These are phyloP conservation scores for Ophioceras dolichostomum DNA, from an alignment of 2,329 filamentous ascomycete genomes.

Conservation along the genomic window DNA sequence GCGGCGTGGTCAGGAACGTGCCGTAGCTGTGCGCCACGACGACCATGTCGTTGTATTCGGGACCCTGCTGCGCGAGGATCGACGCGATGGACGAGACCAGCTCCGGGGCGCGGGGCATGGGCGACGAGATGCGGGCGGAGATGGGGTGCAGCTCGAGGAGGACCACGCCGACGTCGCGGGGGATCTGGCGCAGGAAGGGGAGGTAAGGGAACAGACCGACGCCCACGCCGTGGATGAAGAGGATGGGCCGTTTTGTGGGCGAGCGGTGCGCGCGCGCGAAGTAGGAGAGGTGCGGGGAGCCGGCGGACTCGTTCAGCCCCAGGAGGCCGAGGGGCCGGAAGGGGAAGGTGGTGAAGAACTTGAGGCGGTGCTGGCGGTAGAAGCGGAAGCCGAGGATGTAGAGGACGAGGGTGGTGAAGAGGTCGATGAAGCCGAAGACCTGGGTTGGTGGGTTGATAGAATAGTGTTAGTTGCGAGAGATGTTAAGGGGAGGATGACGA, in stretches of 20 bases:
- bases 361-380: slow-evolving; percentile 8
- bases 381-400: slow-evolving; percentile 8
- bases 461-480: too few species aligned
- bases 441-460: too few species aligned
- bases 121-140: slow-evolving; percentile 6
- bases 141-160: slow-evolving; percentile 9
- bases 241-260: slow-evolving; percentile 5
- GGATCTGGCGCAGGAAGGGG: slow-evolving; percentile 5
- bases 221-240: slow-evolving; percentile 10
- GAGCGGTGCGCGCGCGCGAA: slow-evolving; percentile 5
- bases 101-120: neutral
- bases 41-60: slow-evolving; percentile 33
- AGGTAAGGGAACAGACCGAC: slow-evolving; percentile 9
- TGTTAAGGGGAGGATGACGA: too few species aligned
- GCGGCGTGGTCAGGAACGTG: slow-evolving; percentile 48
- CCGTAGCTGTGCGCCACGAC: slow-evolving; percentile 54
- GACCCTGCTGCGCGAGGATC: slow-evolving; percentile 1
- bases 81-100: neutral
- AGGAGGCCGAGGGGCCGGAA: slow-evolving; percentile 5
- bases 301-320: neutral
- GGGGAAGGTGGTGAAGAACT: slow-evolving; percentile 10
- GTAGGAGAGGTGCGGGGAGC: slow-evolving; percentile 7
- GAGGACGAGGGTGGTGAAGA: slow-evolving; percentile 1
- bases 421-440: slow-evolving; percentile 7
- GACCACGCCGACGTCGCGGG: slow-evolving; percentile 6